phyloP scores from a whole-genome alignment of 345 rosid genomes.

The Salix dunnii region DNA sequence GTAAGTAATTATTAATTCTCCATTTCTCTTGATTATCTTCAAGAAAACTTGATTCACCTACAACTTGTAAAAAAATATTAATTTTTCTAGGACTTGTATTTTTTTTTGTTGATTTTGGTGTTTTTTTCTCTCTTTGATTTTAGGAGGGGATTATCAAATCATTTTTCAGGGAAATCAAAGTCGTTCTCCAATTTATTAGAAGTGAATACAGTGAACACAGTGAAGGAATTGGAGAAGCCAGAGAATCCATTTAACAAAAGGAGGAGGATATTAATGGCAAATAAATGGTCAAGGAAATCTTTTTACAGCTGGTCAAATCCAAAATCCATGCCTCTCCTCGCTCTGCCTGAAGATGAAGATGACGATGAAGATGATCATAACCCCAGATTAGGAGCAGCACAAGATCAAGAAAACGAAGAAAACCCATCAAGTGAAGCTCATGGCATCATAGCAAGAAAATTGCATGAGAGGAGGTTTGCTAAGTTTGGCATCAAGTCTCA shows the following conservation, averaged over 20 bases:
- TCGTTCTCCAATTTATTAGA: conserved; percentile 69
- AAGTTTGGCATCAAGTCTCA: conserved; percentile 39
- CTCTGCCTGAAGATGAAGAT: conserved; percentile 38
- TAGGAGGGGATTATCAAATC: conserved; percentile 77
- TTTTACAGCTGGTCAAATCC: conserved; percentile 55
- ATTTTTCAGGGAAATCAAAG: conserved; percentile 73
- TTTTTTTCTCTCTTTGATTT: background rate
- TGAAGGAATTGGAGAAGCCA: conserved; percentile 54
- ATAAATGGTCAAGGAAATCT: conserved; percentile 39
- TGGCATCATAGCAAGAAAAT: background rate
- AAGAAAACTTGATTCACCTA: background rate
- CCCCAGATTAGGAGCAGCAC: background rate
- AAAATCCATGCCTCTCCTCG: conserved; percentile 75
- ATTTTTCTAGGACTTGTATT: background rate
- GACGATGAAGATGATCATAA: conserved; percentile 8
- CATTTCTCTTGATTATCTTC: background rate
- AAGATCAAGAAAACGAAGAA: conserved; percentile 3
- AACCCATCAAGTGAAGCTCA: conserved; percentile 6
- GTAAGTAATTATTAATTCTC: conserved; percentile 32
- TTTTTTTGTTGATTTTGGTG: background rate
- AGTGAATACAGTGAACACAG: conserved; percentile 21
- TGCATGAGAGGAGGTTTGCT: conserved; percentile 16
- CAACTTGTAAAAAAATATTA: background rate
- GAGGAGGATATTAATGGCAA: conserved; percentile 55
- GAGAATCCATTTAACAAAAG: conserved; percentile 82